Base-by-base conservation (phyloP, 371 early-diverging fungal genomes). In the Mortierella sp. region DNA sequence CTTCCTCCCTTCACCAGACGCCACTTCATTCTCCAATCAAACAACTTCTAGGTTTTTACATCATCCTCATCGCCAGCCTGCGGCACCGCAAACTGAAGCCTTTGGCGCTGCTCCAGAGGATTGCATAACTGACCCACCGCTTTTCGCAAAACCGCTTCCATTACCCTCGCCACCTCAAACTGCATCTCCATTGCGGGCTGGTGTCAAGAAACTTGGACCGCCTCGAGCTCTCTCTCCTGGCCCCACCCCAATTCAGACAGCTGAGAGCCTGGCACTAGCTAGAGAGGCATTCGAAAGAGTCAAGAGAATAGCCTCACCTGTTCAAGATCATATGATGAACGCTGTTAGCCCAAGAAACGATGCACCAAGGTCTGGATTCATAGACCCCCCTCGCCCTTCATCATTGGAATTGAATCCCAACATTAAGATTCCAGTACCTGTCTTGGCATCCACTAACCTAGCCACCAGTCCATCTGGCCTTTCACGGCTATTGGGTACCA, bases 11-110 rank as follows among this genome's bases (percentile, higher is more conserved):
- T 69, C 73, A 1, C 66, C 70, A 19, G 57, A 45, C 6, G 34
- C 55, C 0, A 32, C 54, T 1, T 45, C 67, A 8, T 55, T 42
- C 23, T 53, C 62, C 22, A 66, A 73, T 15, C 79, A 72, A 40
- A 69, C 73, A n/a, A 66, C 70, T 5, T 68, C 73, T 3, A 56
- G 79, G 8, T 78, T 78, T 40, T 19, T 78, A n/a, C 79, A 78
- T 31, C 79, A 78, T 7, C 51, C 81, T 8, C 81, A 74, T 29
- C 70, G 81, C 59, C 75, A 74, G 26, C 75, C 81, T 13, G 81
- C 81, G 43, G 81, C 81, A 2, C 81, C 81, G 17, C 81, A 80
- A 51, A 80, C 75, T 1, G 70, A 43, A 28, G 81, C 71, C 3
- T 80, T 70, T 58, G 81, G 81, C 2, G 65, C 68, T 45, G 81